Percentiles rank a stretch among this genome's conserved stretches.
These are phyloP conservation scores for Blastocystis sp. DNA, from an alignment of 352 stramenopile genomes.

Conservation along the genomic window DNA sequence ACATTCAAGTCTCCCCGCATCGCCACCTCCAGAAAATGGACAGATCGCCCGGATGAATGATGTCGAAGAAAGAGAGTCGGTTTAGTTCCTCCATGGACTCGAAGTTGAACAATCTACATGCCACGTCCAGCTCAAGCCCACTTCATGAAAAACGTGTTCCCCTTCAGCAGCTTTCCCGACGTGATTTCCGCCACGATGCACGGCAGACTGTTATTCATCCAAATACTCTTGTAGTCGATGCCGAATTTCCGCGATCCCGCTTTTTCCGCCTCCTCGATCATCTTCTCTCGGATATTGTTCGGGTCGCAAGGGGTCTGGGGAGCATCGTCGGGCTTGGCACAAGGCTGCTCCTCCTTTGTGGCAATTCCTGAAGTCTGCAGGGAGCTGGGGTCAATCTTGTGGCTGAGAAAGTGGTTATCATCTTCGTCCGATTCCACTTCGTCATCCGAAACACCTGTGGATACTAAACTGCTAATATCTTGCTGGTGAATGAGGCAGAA, in stretches of 20 bases:
- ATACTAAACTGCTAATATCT: constrained; percentile 36
- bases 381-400: neutral
- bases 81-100: constrained; percentile 48
- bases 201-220: constrained; percentile 53
- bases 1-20: neutral
- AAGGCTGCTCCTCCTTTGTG: neutral
- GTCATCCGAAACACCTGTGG: neutral
- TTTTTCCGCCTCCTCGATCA: constrained; percentile 11
- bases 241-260: neutral
- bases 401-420: constrained; percentile 46
- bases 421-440: constrained; percentile 44
- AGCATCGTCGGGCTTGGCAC: neutral
- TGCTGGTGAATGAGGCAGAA: neutral
- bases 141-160: constrained; percentile 53
- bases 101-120: constrained; percentile 23
- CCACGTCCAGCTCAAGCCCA: neutral
- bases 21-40: constrained; percentile 41
- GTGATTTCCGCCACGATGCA: constrained; percentile 42
- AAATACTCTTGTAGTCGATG: constrained; percentile 54
- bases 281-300: neutral
- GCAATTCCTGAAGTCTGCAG: neutral
- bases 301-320: neutral
- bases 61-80: constrained; percentile 45
- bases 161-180: constrained; percentile 36
- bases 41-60: constrained; percentile 7